Base-by-base conservation (phyloP, 192 early-diverging fungal species). In the Coemansia nantahalensis region DNA sequence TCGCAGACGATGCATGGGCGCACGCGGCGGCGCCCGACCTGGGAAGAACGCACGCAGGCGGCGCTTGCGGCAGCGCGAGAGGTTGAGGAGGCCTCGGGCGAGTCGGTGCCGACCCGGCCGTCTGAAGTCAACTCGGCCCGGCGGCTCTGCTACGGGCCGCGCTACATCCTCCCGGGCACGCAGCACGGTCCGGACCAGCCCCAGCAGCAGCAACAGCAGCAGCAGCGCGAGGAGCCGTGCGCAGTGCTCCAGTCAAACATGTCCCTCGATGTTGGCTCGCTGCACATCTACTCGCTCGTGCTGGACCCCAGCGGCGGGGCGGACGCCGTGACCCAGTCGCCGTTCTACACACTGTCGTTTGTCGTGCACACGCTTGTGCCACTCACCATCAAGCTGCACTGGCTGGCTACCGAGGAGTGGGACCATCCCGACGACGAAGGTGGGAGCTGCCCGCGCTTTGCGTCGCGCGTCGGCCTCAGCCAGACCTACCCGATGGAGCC, bases 341-440 rank as follows among this genome's bases (percentile, higher is more conserved):
- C 62, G 19, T 65, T 56, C 47, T 65, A 55, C 19, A 58, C 62
- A 15, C 58, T 73, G 35, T 48, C 58, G 26, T 73, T 73, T 50
- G 36, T 48, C 19, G 59, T 73, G 35, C 53, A 65, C 38, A 48
- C 69, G 21, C 58, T 73, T 10, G 69, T 73, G 14, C 69, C 69
- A 22, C 51, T 65, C 16, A 41, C 58, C 0, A 41, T 65, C 23
- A 73, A 65, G 32, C 35, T 65, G 39, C 36, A 65, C 54, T 73
- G 69, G 69, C 62, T 73, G 17, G 69, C 69, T 0, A 57, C 51
- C 0, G 69, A 73, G 45, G 69, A 65, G 42, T 73, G 69, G 69
- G 62, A 48, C 11, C 13, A 39, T 13, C 45, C 51, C 3, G 65
- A 55, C n/a, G 48, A 32, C n/a, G 7, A 24, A 14, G 19, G 15